phyloP scores from a whole-genome alignment of 495 filamentous ascomycete genomes.

The Chaetomium cochliodes region DNA sequence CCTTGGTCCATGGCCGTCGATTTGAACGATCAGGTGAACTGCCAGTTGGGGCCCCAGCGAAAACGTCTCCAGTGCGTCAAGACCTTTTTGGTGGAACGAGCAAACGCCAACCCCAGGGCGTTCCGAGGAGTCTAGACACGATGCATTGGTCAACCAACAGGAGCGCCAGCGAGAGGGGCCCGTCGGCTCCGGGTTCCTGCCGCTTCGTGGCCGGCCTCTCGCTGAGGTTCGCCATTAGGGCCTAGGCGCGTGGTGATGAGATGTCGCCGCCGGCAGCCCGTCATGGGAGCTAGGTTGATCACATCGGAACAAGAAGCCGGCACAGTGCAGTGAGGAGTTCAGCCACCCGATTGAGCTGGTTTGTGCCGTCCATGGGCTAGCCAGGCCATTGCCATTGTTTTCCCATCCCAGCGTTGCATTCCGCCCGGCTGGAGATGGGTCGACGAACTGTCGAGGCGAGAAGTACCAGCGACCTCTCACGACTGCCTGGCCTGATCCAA shows the following conservation, averaged over 20 bases:
- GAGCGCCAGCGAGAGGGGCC: slow-evolving; percentile 11
- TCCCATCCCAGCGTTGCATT: slow-evolving; percentile 21
- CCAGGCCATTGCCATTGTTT: neutral
- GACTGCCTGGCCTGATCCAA: neutral
- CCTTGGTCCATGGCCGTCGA: neutral
- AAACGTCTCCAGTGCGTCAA: slow-evolving; percentile 6
- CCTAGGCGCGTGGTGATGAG: neutral
- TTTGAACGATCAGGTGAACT: neutral
- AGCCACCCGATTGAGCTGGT: neutral
- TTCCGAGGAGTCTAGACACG: slow-evolving; percentile 15
- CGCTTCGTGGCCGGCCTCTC: neutral
- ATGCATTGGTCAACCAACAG: slow-evolving; percentile 16
- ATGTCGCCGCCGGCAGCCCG: neutral
- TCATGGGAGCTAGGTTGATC: neutral
- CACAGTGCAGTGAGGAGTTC: slow-evolving; percentile 5
- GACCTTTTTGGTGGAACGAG: slow-evolving; percentile 16
- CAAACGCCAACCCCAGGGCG: slow-evolving; percentile 29
- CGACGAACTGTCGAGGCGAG: slow-evolving; percentile 1
- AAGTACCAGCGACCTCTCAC: slow-evolving; percentile 18
- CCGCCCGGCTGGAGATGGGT: slow-evolving; percentile 17
- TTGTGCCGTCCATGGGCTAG: slow-evolving; percentile 7
- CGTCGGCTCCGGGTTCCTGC: slow-evolving; percentile 13
- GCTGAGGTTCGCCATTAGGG: neutral
- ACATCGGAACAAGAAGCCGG: slow-evolving; percentile 22
- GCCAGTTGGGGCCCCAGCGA: neutral